Conservation (phyloP, 768 basidiomycete genomes). For the Ramaria sp. region DNA sequence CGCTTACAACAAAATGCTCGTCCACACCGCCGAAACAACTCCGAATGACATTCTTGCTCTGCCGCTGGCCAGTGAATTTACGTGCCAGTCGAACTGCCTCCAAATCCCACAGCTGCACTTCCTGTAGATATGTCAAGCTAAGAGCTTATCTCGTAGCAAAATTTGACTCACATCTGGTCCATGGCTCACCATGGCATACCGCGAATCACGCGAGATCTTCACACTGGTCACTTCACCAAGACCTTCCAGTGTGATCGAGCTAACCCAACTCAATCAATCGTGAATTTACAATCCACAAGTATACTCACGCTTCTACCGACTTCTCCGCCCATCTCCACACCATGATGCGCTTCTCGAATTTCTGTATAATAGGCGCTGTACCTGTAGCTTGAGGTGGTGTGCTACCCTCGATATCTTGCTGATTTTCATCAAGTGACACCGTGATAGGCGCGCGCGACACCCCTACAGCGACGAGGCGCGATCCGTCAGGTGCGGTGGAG, state of each 20-base stretch:
- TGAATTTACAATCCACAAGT: conserved; percentile 7
- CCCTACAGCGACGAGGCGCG: conserved; percentile 77
- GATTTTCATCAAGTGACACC: neutral
- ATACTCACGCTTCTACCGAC: conserved; percentile 53
- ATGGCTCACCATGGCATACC: conserved; percentile 77
- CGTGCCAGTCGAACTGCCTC: conserved; percentile 52
- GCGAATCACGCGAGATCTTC: conserved; percentile 76
- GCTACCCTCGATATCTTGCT: conserved; percentile 1
- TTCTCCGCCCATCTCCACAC: conserved; percentile 67
- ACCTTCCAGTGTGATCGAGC: conserved; percentile 36
- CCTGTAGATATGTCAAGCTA: conserved; percentile 34
- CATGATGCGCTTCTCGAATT: conserved; percentile 52
- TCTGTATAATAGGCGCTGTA: conserved; percentile 15
- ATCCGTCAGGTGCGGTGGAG: conserved; percentile 75
- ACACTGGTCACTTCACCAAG: conserved; percentile 78
- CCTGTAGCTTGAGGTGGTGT: neutral
- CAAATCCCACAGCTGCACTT: conserved; percentile 83
- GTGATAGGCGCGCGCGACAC: conserved; percentile 32
- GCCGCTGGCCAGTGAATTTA: conserved; percentile 79
- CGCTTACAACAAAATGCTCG: conserved; percentile 83
- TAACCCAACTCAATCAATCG: conserved; percentile 9
- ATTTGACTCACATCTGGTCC: conserved; percentile 62
- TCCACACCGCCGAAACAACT: conserved; percentile 90
- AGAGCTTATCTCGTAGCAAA: conserved; percentile 10
- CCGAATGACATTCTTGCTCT: conserved; percentile 76